These are phyloP conservation scores for Dipodascopsis uninucleata DNA, from an alignment of 805 yeast species.

Conservation along the genomic window DNA sequence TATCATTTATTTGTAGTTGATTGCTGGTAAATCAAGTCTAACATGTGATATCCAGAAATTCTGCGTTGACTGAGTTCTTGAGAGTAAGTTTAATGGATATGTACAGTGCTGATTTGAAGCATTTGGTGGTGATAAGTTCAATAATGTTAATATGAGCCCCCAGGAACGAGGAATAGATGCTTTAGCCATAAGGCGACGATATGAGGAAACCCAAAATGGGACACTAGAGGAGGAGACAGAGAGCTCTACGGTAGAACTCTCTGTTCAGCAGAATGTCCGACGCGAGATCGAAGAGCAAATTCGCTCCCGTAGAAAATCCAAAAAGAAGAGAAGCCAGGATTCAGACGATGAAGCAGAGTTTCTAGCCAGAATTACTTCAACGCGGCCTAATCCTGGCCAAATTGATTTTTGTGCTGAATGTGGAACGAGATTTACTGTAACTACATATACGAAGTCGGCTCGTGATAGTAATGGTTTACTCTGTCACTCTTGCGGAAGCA, in stretches of 20 bases:
- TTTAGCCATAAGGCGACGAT: constrained; percentile 19
- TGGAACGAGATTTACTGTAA: constrained; percentile 52
- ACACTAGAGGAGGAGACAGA: constrained; percentile 6
- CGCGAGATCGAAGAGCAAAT: constrained; percentile 1
- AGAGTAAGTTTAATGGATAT: no score
- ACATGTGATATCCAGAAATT: constrained; percentile 14
- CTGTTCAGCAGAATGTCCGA: background rate
- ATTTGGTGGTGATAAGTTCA: background rate
- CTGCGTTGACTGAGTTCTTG: constrained; percentile 29
- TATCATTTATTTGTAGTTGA: background rate
- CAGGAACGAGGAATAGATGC: constrained; percentile 29
- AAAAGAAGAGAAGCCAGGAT: constrained; percentile 18
- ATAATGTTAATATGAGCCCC: background rate
- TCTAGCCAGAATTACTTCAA: constrained; percentile 3
- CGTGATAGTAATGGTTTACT: constrained; percentile 39
- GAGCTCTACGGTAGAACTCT: constrained; percentile 5
- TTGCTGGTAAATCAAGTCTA: background rate
- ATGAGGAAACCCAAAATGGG: constrained; percentile 12
- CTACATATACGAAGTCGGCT: constrained; percentile 59
- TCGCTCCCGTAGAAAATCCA: constrained; percentile 1
- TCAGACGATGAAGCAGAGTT: constrained; percentile 23
- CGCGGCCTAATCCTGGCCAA: constrained; percentile 25
- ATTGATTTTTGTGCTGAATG: constrained; percentile 64
- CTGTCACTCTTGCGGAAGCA: constrained; percentile 63
- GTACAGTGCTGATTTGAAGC: no score